A percentile compares a stretch with the other conserved stretches of the same genome.
Evolutionary conservation across 805 yeast genomes (phyloP).

Genomic region (Saturnispora galanensis): DNA sequence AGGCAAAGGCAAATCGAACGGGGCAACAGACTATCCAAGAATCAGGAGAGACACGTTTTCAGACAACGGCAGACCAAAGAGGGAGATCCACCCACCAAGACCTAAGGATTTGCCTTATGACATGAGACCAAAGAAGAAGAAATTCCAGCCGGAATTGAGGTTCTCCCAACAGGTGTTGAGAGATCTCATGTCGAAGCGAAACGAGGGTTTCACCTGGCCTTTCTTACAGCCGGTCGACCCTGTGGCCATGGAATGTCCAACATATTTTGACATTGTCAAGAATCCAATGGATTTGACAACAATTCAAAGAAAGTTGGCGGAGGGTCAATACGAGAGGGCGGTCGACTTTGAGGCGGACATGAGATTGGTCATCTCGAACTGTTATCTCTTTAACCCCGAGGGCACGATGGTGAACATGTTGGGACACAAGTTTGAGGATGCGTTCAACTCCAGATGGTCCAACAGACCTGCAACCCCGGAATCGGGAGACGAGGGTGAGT

Average conservation of each 20-base stretch:
- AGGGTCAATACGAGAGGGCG: conserved; percentile 81
- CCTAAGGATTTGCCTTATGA: conserved; percentile 91
- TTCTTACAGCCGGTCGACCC: conserved; percentile 93
- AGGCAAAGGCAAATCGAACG: conserved; percentile 20
- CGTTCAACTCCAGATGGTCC: conserved; percentile 81
- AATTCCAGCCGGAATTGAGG: conserved; percentile 78
- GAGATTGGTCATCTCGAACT: conserved; percentile 74
- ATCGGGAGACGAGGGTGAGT: conserved; percentile 34
- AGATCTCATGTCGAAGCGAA: conserved; percentile 75
- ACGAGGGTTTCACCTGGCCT: conserved; percentile 78
- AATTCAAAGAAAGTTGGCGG: conserved; percentile 65
- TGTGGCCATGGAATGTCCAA: conserved; percentile 85
- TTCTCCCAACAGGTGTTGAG: conserved; percentile 75
- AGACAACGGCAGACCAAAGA: conserved; percentile 76
- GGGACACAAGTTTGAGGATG: conserved; percentile 86
- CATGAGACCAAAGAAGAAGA: conserved; percentile 83
- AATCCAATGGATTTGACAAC: conserved; percentile 95
- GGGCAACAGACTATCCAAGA: conserved; percentile 38
- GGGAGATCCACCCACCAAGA: conserved; percentile 94
- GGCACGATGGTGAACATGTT: conserved; percentile 93
- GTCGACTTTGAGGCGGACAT: conserved; percentile 82
- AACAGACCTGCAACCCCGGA: conserved; percentile 65
- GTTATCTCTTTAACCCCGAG: conserved; percentile 89
- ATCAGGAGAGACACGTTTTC: conserved; percentile 63
- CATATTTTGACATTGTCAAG: conserved; percentile 76